Conservation (phyloP, 192 early-diverging fungal species). For the Glomus cerebriforme region DNA sequence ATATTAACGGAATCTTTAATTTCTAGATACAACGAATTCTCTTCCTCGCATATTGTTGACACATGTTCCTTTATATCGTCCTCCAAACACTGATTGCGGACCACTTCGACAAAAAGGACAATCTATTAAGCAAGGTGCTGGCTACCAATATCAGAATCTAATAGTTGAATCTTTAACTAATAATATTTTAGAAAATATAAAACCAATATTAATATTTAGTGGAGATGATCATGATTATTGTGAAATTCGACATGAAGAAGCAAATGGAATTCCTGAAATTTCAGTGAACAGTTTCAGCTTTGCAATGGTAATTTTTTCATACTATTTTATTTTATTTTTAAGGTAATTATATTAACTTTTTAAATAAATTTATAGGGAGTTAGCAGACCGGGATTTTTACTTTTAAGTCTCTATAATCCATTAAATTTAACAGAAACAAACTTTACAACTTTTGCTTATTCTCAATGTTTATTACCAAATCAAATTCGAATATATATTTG, state of each 20-base stretch:
- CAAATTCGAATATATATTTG: conserved; percentile 60
- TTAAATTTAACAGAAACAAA: conserved; percentile 26
- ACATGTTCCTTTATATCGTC: conserved; percentile 84
- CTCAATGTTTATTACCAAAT: conserved; percentile 67
- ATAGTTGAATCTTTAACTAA: conserved; percentile 58
- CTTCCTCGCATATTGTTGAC: conserved; percentile 71
- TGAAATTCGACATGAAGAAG: conserved; percentile 51
- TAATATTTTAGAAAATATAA: conserved; percentile 57
- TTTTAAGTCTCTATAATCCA: conserved; percentile 51
- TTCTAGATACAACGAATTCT: conserved; percentile 13
- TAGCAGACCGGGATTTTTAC: conserved; percentile 51
- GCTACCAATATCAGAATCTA: conserved; percentile 91
- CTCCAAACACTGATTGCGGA: conserved; percentile 68
- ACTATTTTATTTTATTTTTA: conserved; percentile 7
- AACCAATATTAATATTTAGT: conserved; percentile 75
- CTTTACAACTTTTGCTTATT: conserved; percentile 40
- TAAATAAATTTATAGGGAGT: conserved; percentile 61
- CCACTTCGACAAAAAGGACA: conserved; percentile 52
- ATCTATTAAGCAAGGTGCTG: conserved; percentile 59
- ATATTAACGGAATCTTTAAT: neutral
- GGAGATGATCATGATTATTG: conserved; percentile 97
- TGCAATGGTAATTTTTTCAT: conserved; percentile 50
- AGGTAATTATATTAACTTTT: neutral
- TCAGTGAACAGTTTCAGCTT: conserved; percentile 66
- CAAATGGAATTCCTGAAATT: conserved; percentile 41